Percentiles rank a stretch among this genome's conserved stretches.
phyloP scores from a whole-genome alignment of 2,329 filamentous ascomycete species.

The Seiridium unicorne region DNA sequence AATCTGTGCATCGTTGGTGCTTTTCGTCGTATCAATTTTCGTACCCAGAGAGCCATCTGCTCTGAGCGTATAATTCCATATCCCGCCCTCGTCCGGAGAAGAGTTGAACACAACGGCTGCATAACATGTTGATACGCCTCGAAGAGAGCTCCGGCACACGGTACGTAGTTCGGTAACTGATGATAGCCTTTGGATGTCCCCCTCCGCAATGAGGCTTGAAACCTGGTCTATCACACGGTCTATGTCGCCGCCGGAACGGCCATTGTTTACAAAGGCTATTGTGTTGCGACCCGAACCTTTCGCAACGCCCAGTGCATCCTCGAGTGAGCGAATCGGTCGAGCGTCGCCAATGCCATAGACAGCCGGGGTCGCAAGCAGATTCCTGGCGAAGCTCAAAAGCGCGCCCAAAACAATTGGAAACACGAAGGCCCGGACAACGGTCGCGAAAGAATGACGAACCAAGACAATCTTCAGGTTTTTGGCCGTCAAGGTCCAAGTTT shows the following conservation, averaged over 20 bases:
- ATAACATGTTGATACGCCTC: constrained; percentile 70
- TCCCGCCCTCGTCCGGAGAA: constrained; percentile 70
- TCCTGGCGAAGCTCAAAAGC: constrained; percentile 71
- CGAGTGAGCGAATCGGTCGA: constrained; percentile 60
- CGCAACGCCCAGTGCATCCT: constrained; percentile 59
- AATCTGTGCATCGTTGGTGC: constrained; percentile 71
- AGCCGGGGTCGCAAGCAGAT: constrained; percentile 78
- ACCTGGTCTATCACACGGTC: constrained; percentile 67
- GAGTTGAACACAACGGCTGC: constrained; percentile 73
- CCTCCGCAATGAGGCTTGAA: constrained; percentile 51
- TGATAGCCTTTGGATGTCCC: constrained; percentile 54
- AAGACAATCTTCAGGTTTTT: constrained; percentile 63
- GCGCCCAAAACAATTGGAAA: constrained; percentile 57
- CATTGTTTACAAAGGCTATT: constrained; percentile 78
- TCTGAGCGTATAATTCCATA: constrained; percentile 86
- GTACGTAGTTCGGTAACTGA: constrained; percentile 57
- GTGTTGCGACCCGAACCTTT: constrained; percentile 59
- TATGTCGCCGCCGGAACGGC: constrained; percentile 67
- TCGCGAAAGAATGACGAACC: constrained; percentile 50
- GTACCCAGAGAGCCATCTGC: constrained; percentile 69
- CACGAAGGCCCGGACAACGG: constrained; percentile 55
- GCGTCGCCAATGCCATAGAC: constrained; percentile 69
- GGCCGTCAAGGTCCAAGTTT: constrained; percentile 58
- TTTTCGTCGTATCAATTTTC: constrained; percentile 62
- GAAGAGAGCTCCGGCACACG: constrained; percentile 61